phyloP scores from a whole-genome alignment of 345 rosid species.

The Bruguiera sexangula region DNA sequence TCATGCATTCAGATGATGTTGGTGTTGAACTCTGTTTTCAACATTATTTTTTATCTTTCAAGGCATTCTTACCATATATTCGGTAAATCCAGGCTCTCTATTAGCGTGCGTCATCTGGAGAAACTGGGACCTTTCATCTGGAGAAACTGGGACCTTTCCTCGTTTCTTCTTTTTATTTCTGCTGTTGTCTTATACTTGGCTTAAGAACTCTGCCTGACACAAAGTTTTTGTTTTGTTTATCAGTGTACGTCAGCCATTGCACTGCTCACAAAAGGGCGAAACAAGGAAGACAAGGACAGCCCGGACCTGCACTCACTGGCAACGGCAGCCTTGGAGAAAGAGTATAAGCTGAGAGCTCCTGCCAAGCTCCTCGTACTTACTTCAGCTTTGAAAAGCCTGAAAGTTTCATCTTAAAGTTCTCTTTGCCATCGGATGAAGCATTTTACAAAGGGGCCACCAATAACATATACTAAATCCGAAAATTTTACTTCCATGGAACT shows the following conservation, averaged over 20 bases:
- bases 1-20: neutral
- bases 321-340: slow-evolving; percentile 69
- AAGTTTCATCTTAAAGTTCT: slow-evolving; percentile 35
- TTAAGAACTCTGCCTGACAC: slow-evolving; percentile 10
- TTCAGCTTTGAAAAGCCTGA: slow-evolving; percentile 72
- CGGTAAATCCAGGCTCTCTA: neutral
- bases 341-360: slow-evolving; percentile 77
- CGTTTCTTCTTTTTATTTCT: neutral
- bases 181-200: neutral
- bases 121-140: neutral
- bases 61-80: too few species aligned
- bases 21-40: neutral
- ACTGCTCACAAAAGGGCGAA: slow-evolving; percentile 71
- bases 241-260: slow-evolving; percentile 83
- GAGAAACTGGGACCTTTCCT: neutral
- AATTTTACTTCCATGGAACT: slow-evolving; percentile 9
- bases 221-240: slow-evolving; percentile 12
- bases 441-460: slow-evolving; percentile 15
- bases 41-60: too few species aligned
- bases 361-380: slow-evolving; percentile 60
- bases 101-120: slow-evolving; percentile 4
- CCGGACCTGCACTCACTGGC: slow-evolving; percentile 72
- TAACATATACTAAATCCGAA: slow-evolving; percentile 8
- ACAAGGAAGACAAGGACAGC: slow-evolving; percentile 83
- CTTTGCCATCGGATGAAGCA: slow-evolving; percentile 13